Evolutionary conservation across 768 basidiomycete genomes (phyloP).

Genomic region (Tricholoma sp.): DNA sequence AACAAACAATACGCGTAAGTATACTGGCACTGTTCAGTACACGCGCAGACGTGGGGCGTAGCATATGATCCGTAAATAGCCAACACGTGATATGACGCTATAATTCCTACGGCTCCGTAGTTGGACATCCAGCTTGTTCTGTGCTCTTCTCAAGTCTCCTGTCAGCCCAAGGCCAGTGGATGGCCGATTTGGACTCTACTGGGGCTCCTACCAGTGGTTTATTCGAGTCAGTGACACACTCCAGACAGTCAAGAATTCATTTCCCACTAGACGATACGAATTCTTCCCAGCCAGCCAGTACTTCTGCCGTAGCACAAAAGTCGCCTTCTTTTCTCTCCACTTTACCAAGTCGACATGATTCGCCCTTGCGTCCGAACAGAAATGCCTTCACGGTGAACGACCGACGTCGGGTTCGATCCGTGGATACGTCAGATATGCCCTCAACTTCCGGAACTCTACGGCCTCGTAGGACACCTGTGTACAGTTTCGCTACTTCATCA

Average conservation of each 20-base stretch:
- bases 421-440: conserved; percentile 8
- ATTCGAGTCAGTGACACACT: conserved; percentile 5
- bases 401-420: conserved; percentile 13
- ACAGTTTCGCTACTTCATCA: conserved; percentile 8
- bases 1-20: too few species aligned
- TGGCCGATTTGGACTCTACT: not conserved
- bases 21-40: too few species aligned
- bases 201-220: conserved; percentile 3
- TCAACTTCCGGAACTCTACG: conserved; percentile 2
- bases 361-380: conserved; percentile 9
- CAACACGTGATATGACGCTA: too few species aligned
- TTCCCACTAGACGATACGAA: conserved; percentile 12
- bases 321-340: not conserved
- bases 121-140: not conserved
- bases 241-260: conserved; percentile 15
- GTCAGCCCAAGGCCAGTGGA: not conserved
- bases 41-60: too few species aligned
- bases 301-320: conserved; percentile 5
- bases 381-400: conserved; percentile 4
- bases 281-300: conserved; percentile 4
- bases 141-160: not conserved
- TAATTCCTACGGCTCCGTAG: too few species aligned
- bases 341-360: conserved; percentile 9
- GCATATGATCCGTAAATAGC: too few species aligned
- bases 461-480: conserved; percentile 3